These are phyloP conservation scores for Bruguiera sexangula DNA, from an alignment of 345 rosid species.

Conservation along the genomic window DNA sequence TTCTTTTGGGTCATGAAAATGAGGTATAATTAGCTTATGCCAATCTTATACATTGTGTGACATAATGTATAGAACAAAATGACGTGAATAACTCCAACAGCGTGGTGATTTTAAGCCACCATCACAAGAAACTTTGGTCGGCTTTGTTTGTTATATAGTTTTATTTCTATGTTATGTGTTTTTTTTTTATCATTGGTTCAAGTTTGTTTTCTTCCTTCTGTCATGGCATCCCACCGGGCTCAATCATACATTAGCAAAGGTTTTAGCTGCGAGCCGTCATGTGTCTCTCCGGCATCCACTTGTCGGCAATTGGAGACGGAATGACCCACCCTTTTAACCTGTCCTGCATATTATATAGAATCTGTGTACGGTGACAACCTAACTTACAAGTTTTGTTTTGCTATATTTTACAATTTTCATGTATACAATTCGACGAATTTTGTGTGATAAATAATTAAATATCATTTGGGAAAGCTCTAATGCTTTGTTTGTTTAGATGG, in stretches of 20 bases:
- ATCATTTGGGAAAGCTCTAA: conserved; percentile 6
- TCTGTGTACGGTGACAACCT: conserved; percentile 20
- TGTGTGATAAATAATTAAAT: not conserved
- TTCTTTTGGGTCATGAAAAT: conserved; percentile 20
- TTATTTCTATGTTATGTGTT: not conserved
- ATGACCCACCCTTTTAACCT: conserved; percentile 13
- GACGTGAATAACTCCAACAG: conserved; percentile 46
- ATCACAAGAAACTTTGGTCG: conserved; percentile 50
- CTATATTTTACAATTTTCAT: conserved; percentile 15
- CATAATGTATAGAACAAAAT: conserved; percentile 3
- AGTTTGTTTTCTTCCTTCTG: conserved; percentile 6
- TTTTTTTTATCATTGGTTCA: not conserved
- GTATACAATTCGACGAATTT: conserved; percentile 14
- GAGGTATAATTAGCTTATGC: not conserved
- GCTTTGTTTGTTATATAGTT: conserved; percentile 11
- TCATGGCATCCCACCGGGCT: conserved; percentile 20
- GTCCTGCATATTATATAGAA: conserved; percentile 13
- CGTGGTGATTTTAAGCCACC: conserved; percentile 22
- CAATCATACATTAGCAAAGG: conserved; percentile 17
- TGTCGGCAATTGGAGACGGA: conserved; percentile 22
- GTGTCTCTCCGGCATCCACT: conserved; percentile 26
- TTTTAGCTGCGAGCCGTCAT: conserved; percentile 35
- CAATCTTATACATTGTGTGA: too few species aligned
- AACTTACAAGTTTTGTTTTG: conserved; percentile 23
- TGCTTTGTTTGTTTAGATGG: not conserved